Base-by-base conservation (phyloP, 208 protist genomes). In the Acanthamoeba rhysodes region DNA sequence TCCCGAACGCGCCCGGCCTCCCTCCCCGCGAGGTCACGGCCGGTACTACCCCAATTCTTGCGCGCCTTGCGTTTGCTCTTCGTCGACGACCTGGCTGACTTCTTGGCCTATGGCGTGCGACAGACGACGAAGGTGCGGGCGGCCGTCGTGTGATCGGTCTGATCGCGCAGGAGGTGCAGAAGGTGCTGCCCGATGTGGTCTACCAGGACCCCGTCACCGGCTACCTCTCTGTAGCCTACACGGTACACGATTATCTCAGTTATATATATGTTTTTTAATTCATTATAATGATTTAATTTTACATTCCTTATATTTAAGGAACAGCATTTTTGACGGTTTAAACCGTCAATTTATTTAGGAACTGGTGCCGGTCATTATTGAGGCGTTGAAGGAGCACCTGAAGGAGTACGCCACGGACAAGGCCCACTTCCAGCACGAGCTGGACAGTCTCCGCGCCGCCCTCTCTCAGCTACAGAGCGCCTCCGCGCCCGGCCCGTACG, bases 81-180 rank as follows among this genome's bases (percentile, higher is more conserved):
- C n/a, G n/a, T n/a, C n/a, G n/a, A n/a, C n/a, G n/a, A n/a, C n/a
- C n/a, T n/a, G n/a, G n/a, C n/a, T n/a, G n/a, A n/a, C n/a, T n/a
- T n/a, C n/a, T n/a, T n/a, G n/a, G n/a, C n/a, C n/a, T n/a, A n/a
- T n/a, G n/a, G n/a, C 41, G 41, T 45, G 41, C 41, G 41, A 32
- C 41, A 92, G 87, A 32, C 12, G 53, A 90, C 16, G 92, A 74
- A 4, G 82, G 32, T 10, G 24, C 29, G 2, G 84, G 22, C 12
- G 93, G 93, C 22, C 41, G 78, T 8, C 22, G 41, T 4, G 93
- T 95, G 29, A 45, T 95, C 34, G 93, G 93, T 10, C 24, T 95
- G 41, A 95, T 95, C n/a, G 93, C 93, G 16, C 93, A 95, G 22
- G 93, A 95, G 48, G 93, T 95, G 6, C 93, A 92, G 93, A 45